Evolutionary conservation across 768 basidiomycete genomes (phyloP).

Genomic region (Suillus luteus): DNA sequence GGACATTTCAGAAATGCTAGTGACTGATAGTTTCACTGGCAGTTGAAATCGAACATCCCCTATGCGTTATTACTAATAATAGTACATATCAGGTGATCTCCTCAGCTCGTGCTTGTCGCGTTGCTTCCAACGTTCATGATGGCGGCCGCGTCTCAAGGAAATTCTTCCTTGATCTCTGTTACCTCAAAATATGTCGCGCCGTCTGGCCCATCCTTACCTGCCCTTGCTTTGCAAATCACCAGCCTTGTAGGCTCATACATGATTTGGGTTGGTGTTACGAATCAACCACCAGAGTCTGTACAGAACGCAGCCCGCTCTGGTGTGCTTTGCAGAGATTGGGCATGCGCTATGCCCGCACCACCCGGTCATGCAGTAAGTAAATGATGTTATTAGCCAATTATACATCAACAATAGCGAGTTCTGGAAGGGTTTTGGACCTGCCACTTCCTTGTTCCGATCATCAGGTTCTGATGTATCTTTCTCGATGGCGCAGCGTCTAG

Average conservation of each 20-base stretch:
- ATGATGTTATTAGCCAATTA: not conserved
- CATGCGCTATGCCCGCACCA: constrained; percentile 72
- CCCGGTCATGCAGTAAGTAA: constrained; percentile 27
- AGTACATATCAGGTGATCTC: constrained; percentile 27
- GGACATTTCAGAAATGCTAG: constrained; percentile 7
- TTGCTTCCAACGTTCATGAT: not conserved
- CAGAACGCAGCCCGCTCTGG: constrained; percentile 55
- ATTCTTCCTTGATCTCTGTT: constrained; percentile 39
- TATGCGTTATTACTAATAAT: not conserved
- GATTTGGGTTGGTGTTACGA: constrained; percentile 77
- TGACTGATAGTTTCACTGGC: not conserved
- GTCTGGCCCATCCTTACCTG: constrained; percentile 52
- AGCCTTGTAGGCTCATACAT: constrained; percentile 73
- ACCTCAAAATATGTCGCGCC: constrained; percentile 51
- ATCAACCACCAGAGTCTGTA: constrained; percentile 44
- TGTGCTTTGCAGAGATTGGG: constrained; percentile 73
- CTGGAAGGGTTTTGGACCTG: constrained; percentile 33
- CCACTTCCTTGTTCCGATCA: constrained; percentile 66
- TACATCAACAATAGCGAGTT: constrained; percentile 1
- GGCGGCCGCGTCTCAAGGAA: not conserved
- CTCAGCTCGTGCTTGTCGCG: not conserved
- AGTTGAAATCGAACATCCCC: constrained; percentile 4
- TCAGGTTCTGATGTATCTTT: constrained; percentile 62
- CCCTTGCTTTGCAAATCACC: constrained; percentile 67
- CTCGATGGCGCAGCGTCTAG: constrained; percentile 79